These are phyloP conservation scores for Hippophae gyantsensis DNA, from an alignment of 306 rosid genomes.

Conservation along the genomic window DNA sequence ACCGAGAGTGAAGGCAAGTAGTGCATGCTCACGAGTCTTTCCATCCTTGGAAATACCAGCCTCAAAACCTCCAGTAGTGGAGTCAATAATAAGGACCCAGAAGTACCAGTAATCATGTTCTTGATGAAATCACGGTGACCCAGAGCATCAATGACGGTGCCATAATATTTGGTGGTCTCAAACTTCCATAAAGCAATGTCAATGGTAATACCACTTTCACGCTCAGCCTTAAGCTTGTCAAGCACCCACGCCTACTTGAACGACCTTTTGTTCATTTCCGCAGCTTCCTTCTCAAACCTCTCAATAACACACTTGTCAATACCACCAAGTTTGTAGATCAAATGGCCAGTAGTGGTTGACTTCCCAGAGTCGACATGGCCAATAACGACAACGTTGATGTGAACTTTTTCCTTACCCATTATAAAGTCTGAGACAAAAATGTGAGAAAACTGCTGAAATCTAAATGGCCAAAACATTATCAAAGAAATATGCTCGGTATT, in stretches of 20 bases:
- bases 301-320: conserved; percentile 95
- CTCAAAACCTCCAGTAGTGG: conserved; percentile 90
- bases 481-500: not conserved
- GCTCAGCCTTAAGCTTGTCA: conserved; percentile 50
- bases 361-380: conserved; percentile 95
- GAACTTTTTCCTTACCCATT: conserved; percentile 85
- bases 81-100: conserved; percentile 83
- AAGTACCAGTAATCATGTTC: conserved; percentile 91
- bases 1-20: conserved; percentile 74
- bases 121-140: conserved; percentile 66
- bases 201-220: conserved; percentile 6
- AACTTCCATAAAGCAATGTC: conserved; percentile 6
- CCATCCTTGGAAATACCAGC: conserved; percentile 97
- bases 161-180: conserved; percentile 8
- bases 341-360: conserved; percentile 81
- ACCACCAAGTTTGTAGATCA: conserved; percentile 91
- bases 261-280: conserved; percentile 93
- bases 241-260: conserved; percentile 97
- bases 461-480: no score
- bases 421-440: conserved; percentile 1
- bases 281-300: conserved; percentile 88
- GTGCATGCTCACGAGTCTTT: conserved; percentile 92
- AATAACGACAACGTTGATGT: conserved; percentile 86
- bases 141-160: conserved; percentile 10
- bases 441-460: not conserved